These are phyloP conservation scores for Cyberlindnera euphorbiae DNA, from an alignment of 805 yeast genomes.

Conservation along the genomic window DNA sequence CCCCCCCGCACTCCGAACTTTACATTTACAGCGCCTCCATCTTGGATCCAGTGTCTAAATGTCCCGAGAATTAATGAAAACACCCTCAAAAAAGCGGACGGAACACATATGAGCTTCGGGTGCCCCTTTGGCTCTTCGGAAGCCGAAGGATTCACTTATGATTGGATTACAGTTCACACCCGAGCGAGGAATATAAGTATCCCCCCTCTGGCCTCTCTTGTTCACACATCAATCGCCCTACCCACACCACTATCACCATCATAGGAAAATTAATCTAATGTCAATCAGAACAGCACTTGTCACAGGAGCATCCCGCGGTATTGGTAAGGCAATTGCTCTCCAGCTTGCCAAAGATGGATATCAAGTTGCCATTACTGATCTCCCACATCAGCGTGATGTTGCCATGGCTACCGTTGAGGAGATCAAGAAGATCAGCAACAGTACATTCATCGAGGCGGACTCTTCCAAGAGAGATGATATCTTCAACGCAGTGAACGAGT, in stretches of 20 bases:
- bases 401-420: constrained; percentile 22
- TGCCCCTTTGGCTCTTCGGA: no score
- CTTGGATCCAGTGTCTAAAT: no score
- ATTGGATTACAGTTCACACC: no score
- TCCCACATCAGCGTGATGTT: constrained; percentile 17
- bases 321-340: constrained; percentile 75
- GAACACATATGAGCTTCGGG: no score
- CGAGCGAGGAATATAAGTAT: no score
- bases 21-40: not conserved
- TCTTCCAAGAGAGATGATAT: constrained; percentile 21
- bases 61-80: no score
- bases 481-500: constrained; percentile 23
- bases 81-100: no score
- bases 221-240: not conserved
- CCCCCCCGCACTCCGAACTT: no score
- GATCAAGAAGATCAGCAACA: constrained; percentile 13
- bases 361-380: constrained; percentile 26
- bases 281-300: constrained; percentile 50
- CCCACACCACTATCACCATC: not conserved
- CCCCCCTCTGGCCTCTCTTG: not conserved
- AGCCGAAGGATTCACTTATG: no score
- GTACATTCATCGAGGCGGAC: constrained; percentile 24
- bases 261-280: not conserved
- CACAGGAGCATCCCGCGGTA: constrained; percentile 88
- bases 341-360: constrained; percentile 80